Evolutionary conservation across 208 protist genomes (phyloP), one percentile per base, ranked within the genome.

Genomic region (Acanthamoeba triangularis): DNA sequence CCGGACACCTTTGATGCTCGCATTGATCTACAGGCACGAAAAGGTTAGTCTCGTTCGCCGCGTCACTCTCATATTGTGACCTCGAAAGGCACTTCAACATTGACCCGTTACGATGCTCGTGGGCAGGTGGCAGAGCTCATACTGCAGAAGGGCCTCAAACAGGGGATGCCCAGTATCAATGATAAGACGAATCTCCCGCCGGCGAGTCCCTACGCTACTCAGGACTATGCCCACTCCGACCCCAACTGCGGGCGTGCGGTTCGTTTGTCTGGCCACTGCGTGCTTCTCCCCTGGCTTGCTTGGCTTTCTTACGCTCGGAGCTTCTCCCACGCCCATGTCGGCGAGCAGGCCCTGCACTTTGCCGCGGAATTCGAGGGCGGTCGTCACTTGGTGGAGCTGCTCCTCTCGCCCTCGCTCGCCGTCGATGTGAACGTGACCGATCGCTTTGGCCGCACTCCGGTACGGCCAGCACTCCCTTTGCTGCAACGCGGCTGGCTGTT

Each of bases 11-110:
- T 41, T 87, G 11, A 37, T 63, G 23, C 47, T 61, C 3, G 78
- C 78, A 5, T 25, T 87, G 47, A 30, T 37, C 5, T 10, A 87
- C 49, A 4, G 44, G 0, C 41, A 37, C 20, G n/a, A 54, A 4
- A 87, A 87, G 76, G 76, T n/a, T n/a, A n/a, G 76, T 85, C 8
- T n/a, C n/a, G 11, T 78, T 30, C 37, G n/a, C 69, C 23, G 65
- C 11, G 8, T 37, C 23, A 18, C n/a, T 8, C 30, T 1, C 6
- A 8, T 67, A 18, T 67, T 67, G n/a, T 67, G 54, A 5, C 54
- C 20, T 61, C 20, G 20, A 61, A 5, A 2, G 1, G 6, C 47
- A 0, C 8, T 28, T 82, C 41, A 0, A 18, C 10, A 54, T 54
- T 11, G 14, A 18, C 49, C 7, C 14, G 7, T 54, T 54, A 6